Evolutionary conservation across 768 basidiomycete genomes (phyloP).

Genomic region (Daedaleopsis nitida): DNA sequence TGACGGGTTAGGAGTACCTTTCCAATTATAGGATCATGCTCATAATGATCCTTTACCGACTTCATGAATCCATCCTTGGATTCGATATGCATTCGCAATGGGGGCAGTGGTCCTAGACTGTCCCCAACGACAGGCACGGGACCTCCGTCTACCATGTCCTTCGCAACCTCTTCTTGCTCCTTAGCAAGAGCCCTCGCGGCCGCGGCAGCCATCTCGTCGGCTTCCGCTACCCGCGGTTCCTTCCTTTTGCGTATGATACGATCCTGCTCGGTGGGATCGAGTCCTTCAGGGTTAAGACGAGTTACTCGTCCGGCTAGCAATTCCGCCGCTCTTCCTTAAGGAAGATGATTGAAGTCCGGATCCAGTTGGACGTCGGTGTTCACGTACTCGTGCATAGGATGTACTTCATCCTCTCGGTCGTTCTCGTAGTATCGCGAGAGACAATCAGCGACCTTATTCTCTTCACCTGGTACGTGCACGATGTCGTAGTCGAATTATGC

Average conservation of each 20-base stretch:
- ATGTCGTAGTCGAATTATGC: constrained; percentile 31
- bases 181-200: neutral
- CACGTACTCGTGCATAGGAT: neutral
- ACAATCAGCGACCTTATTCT: constrained; percentile 33
- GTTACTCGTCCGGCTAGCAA: neutral
- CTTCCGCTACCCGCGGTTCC: neutral
- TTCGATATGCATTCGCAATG: neutral
- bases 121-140: neutral
- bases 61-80: neutral
- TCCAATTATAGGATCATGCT: constrained; percentile 14
- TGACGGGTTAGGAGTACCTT: constrained; percentile 3
- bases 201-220: neutral
- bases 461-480: constrained; percentile 24
- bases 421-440: constrained; percentile 35
- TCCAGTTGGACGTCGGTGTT: constrained; percentile 11
- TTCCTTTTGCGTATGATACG: neutral
- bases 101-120: neutral
- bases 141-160: neutral
- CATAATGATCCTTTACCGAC: constrained; percentile 6
- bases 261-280: neutral
- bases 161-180: neutral
- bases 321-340: neutral
- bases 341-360: neutral
- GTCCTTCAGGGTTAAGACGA: neutral
- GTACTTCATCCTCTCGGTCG: constrained; percentile 13